phyloP scores from a whole-genome alignment of 148 eudicot genomes.

The Vaccinium vitisidaea region DNA sequence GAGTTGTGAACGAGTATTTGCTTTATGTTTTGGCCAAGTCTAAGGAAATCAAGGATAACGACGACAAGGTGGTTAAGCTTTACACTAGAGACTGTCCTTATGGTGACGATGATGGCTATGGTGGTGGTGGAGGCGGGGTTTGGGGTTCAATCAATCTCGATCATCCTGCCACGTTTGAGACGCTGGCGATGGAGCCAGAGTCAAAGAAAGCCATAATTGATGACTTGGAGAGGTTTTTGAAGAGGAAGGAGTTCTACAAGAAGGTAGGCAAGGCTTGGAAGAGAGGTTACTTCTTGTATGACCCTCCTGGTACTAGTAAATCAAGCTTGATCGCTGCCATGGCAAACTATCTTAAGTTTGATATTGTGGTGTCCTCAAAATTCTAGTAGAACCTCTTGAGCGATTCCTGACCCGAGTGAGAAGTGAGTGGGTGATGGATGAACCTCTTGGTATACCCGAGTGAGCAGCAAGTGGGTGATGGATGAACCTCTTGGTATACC shows the following conservation, averaged over 20 bases:
- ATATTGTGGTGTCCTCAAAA: no score
- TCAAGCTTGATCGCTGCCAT: conserved; percentile 37
- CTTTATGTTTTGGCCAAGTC: conserved; percentile 30
- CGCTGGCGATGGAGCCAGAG: conserved; percentile 8
- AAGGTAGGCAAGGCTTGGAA: conserved; percentile 38
- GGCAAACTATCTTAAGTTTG: conserved; percentile 35
- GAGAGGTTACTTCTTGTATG: conserved; percentile 41
- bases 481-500: no score
- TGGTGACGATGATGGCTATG: not conserved
- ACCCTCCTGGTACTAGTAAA: conserved; percentile 40
- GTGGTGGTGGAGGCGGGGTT: conserved; percentile 8
- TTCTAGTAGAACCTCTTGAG: no score
- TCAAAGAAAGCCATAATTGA: conserved; percentile 22
- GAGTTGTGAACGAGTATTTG: conserved; percentile 29
- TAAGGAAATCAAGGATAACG: not conserved
- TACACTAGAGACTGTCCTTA: conserved; percentile 11
- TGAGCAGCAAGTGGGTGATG: no score
- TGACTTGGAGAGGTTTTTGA: conserved; percentile 30
- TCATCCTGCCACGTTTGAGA: conserved; percentile 15
- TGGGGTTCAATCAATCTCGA: conserved; percentile 18
- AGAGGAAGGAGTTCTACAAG: conserved; percentile 31
- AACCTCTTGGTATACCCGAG: no score
- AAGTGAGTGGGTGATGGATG: no score
- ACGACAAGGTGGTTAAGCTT: conserved; percentile 31
- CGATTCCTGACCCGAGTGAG: no score